A percentile compares a stretch with the other conserved stretches of the same genome.
phyloP scores from a whole-genome alignment of 345 rosid genomes.

The Euclidium syriacum region DNA sequence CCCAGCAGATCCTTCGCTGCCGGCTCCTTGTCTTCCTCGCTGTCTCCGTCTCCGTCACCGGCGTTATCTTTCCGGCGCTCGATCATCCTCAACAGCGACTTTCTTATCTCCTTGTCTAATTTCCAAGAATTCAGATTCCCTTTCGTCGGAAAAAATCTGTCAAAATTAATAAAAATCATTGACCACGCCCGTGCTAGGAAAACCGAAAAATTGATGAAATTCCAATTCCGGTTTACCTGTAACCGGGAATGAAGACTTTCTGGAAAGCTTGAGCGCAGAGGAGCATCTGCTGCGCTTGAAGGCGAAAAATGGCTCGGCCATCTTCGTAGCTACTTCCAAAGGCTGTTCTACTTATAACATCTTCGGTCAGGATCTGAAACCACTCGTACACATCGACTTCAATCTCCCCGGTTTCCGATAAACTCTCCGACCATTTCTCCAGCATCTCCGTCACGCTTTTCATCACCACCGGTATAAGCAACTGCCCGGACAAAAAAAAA shows the following conservation, averaged over 20 bases:
- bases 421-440: conserved; percentile 46
- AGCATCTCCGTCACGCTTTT: conserved; percentile 48
- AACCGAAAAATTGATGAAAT: not conserved
- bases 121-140: conserved; percentile 71
- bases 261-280: conserved; percentile 68
- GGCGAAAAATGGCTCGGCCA: conserved; percentile 64
- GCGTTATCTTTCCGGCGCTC: conserved; percentile 32
- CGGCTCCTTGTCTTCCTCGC: not conserved
- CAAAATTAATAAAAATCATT: not conserved
- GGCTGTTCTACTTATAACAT: conserved; percentile 68
- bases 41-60: not conserved
- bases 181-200: too few relatives aligned
- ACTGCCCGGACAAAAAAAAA: conserved; percentile 3
- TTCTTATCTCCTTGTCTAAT: conserved; percentile 58
- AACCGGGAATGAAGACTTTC: conserved; percentile 65
- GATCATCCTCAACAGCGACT: conserved; percentile 53
- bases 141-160: conserved; percentile 67
- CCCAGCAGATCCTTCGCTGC: conserved; percentile 47
- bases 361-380: conserved; percentile 67
- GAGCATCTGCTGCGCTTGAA: conserved; percentile 68
- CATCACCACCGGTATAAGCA: conserved; percentile 54
- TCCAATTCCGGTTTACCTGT: conserved; percentile 34
- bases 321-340: conserved; percentile 78
- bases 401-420: conserved; percentile 31
- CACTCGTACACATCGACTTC: conserved; percentile 59